These are phyloP conservation scores for Aspergillus sclerotiicarbonarius DNA, from an alignment of 495 filamentous ascomycete species.

Conservation along the genomic window DNA sequence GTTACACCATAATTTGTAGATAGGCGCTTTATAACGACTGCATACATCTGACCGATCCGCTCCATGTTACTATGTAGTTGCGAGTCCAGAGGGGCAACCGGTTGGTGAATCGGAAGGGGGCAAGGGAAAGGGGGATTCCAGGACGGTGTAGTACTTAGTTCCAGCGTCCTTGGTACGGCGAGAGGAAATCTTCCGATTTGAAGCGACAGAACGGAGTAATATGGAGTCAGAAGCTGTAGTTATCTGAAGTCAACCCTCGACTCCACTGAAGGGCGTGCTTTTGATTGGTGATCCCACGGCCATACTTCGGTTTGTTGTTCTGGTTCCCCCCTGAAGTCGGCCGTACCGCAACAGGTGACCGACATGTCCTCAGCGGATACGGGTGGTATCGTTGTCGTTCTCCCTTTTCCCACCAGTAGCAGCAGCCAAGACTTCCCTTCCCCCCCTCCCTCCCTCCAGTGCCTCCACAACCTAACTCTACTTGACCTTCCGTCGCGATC, in stretches of 20 bases:
- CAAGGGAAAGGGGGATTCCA: background rate
- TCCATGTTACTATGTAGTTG: background rate
- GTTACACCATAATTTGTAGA: slow-evolving; percentile 7
- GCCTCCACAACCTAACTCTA: slow-evolving; percentile 8
- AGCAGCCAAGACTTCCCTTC: background rate
- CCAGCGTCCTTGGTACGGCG: slow-evolving; percentile 1
- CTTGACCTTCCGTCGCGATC: background rate
- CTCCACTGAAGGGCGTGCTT: slow-evolving; percentile 3
- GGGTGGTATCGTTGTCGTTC: background rate
- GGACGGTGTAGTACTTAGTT: background rate
- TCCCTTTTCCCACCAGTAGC: slow-evolving; percentile 11
- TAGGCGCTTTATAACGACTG: background rate
- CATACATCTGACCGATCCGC: background rate
- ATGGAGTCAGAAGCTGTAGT: background rate
- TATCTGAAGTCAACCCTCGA: slow-evolving; percentile 1
- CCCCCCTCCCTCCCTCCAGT: background rate
- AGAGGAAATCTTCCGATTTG: background rate
- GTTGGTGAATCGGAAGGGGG: too few species aligned
- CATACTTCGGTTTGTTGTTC: slow-evolving; percentile 15
- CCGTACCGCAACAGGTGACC: slow-evolving; percentile 9
- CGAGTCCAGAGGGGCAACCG: background rate
- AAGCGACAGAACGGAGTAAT: background rate
- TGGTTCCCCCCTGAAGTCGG: slow-evolving; percentile 7
- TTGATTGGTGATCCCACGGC: slow-evolving; percentile 8
- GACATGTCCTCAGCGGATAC: background rate